phyloP scores from a whole-genome alignment of 2,329 filamentous ascomycete species.

The Elsinoe perseae region DNA sequence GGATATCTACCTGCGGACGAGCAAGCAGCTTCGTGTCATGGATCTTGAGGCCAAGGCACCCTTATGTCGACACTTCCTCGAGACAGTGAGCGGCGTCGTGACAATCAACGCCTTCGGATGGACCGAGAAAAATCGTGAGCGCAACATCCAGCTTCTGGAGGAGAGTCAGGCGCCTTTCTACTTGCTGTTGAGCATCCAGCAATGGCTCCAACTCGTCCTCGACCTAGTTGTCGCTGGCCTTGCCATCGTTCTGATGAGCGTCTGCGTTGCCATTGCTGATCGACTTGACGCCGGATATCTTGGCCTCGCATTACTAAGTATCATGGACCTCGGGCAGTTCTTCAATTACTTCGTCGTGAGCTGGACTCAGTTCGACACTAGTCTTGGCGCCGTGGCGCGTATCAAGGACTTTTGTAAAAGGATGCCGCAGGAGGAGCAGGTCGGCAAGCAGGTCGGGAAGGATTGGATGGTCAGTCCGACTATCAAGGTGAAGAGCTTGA shows the following conservation, averaged over 20 bases:
- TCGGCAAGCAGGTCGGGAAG: constrained; percentile 54
- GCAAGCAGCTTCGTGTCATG: constrained; percentile 43
- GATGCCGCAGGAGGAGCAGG: constrained; percentile 45
- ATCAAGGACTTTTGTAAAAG: constrained; percentile 46
- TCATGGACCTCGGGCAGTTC: constrained; percentile 47
- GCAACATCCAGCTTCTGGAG: constrained; percentile 34
- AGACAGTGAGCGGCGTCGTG: constrained; percentile 41
- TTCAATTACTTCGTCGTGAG: constrained; percentile 44
- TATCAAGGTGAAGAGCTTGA: constrained; percentile 63
- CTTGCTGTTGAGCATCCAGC: constrained; percentile 30
- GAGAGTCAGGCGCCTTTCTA: constrained; percentile 39
- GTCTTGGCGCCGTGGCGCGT: constrained; percentile 49
- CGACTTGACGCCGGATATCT: constrained; percentile 43
- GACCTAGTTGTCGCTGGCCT: constrained; percentile 18
- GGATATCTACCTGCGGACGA: constrained; percentile 41
- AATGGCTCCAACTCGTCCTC: constrained; percentile 15
- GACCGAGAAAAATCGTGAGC: constrained; percentile 33
- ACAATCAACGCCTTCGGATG: constrained; percentile 48
- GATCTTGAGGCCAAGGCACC: constrained; percentile 47
- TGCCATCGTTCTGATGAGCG: constrained; percentile 22
- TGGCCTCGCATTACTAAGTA: constrained; percentile 47
- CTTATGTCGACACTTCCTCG: constrained; percentile 46
- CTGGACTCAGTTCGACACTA: constrained; percentile 53
- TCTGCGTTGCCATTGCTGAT: constrained; percentile 34
- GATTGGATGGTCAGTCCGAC: constrained; percentile 68